Conservation (phyloP, 2,329 filamentous ascomycete species). For the Ambrosiella beaveri region DNA sequence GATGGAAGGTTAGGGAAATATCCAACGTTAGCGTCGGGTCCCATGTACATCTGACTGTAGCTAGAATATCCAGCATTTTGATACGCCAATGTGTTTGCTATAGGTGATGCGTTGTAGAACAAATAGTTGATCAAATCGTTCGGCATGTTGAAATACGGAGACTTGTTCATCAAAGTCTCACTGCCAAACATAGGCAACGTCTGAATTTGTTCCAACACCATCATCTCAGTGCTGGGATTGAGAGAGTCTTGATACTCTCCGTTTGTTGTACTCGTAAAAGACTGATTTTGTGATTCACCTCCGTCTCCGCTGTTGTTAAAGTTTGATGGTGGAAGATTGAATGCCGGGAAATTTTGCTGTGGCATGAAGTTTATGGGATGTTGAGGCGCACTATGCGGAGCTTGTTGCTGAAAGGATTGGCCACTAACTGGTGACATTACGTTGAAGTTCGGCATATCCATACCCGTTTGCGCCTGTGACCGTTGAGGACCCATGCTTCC, state of each 20-base stretch:
- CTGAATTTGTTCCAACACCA: conserved; percentile 44
- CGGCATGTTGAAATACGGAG: conserved; percentile 65
- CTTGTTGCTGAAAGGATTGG: conserved; percentile 26
- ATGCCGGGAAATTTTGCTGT: conserved; percentile 44
- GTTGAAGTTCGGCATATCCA: conserved; percentile 27
- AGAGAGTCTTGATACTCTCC: conserved; percentile 8
- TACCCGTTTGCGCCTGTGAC: conserved; percentile 11
- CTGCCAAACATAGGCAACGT: conserved; percentile 76
- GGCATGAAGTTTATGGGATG: conserved; percentile 35
- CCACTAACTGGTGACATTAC: conserved; percentile 35
- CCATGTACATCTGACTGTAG: conserved; percentile 13
- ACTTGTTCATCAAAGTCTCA: conserved; percentile 62
- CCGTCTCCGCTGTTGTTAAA: conserved; percentile 20
- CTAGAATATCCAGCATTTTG: conserved; percentile 13
- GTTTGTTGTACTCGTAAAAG: background rate
- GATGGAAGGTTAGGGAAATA: conserved; percentile 46
- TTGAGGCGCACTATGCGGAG: conserved; percentile 24
- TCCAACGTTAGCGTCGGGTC: conserved; percentile 22
- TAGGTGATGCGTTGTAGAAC: conserved; percentile 38
- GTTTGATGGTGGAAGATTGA: conserved; percentile 45
- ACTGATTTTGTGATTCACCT: conserved; percentile 13
- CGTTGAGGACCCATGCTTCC: conserved; percentile 3
- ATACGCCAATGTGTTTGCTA: conserved; percentile 14
- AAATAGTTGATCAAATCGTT: conserved; percentile 78
- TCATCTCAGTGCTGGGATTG: conserved; percentile 29